Conservation (phyloP, 2,329 filamentous ascomycete genomes). For the Penicillium sp. region DNA sequence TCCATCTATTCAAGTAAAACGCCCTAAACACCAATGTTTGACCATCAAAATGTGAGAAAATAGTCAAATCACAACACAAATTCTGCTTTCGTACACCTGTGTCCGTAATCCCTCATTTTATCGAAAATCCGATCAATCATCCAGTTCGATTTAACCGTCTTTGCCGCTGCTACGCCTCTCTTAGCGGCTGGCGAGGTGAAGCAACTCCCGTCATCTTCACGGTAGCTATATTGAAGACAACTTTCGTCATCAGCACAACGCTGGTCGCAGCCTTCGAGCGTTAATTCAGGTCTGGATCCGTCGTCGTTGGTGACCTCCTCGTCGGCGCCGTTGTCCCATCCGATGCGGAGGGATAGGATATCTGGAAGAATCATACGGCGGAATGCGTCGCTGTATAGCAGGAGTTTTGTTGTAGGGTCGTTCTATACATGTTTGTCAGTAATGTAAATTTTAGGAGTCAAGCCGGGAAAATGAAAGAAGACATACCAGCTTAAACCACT, state of each 20-base stretch:
- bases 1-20: too few relatives aligned
- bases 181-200: conserved; percentile 26
- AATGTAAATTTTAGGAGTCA: background rate
- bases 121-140: conserved; percentile 22
- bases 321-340: conserved; percentile 34
- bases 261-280: conserved; percentile 29
- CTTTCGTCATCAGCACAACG: conserved; percentile 22
- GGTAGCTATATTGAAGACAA: conserved; percentile 27
- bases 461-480: background rate
- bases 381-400: conserved; percentile 36
- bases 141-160: conserved; percentile 28
- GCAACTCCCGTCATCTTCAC: conserved; percentile 16
- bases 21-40: too few relatives aligned
- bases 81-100: background rate
- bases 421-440: background rate
- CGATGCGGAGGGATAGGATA: conserved; percentile 23
- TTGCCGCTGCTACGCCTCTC: conserved; percentile 20
- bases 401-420: conserved; percentile 13
- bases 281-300: conserved; percentile 4
- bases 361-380: conserved; percentile 32
- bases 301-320: conserved; percentile 22
- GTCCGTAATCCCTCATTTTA: background rate
- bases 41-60: background rate
- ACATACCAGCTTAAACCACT: conserved; percentile 58
- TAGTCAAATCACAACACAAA: background rate